Percentiles rank a stretch among this genome's conserved stretches.
Evolutionary conservation across 306 rosid species (phyloP).

Genomic region (Ormosia semicastrata): DNA sequence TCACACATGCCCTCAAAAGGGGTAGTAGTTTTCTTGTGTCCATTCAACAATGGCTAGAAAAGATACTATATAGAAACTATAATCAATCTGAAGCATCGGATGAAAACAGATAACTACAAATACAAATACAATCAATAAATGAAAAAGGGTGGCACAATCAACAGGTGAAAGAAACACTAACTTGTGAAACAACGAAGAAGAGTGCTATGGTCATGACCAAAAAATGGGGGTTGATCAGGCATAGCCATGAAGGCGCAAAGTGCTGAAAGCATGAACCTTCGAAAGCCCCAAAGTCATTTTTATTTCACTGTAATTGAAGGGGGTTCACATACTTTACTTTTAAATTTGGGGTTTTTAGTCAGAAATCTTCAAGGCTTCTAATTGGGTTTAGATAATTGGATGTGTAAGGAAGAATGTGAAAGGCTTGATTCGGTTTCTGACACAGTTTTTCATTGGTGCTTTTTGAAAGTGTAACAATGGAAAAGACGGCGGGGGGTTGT

Average conservation of each 20-base stretch:
- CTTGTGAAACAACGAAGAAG: background rate
- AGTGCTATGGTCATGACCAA: background rate
- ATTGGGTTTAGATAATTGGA: background rate
- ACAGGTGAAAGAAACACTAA: background rate
- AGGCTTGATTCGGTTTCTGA: background rate
- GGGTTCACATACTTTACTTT: background rate
- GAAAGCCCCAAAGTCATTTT: background rate
- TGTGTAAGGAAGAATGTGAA: background rate
- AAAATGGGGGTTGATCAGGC: background rate
- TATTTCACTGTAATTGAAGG: background rate
- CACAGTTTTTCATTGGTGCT: background rate
- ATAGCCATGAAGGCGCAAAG: background rate
- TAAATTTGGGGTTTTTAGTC: background rate
- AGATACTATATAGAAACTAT: background rate
- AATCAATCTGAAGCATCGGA: constrained; percentile 14
- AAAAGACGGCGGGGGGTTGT: background rate
- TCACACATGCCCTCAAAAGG: constrained; percentile 48
- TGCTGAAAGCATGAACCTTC: background rate
- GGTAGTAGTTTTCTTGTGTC: constrained; percentile 44
- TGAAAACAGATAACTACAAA: background rate
- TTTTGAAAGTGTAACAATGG: background rate
- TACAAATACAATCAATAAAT: background rate
- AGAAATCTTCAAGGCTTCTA: background rate
- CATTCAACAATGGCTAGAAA: constrained; percentile 39
- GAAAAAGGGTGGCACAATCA: background rate